Base-by-base conservation (phyloP, 2,329 filamentous ascomycete genomes). In the Teratosphaeria viscida region DNA sequence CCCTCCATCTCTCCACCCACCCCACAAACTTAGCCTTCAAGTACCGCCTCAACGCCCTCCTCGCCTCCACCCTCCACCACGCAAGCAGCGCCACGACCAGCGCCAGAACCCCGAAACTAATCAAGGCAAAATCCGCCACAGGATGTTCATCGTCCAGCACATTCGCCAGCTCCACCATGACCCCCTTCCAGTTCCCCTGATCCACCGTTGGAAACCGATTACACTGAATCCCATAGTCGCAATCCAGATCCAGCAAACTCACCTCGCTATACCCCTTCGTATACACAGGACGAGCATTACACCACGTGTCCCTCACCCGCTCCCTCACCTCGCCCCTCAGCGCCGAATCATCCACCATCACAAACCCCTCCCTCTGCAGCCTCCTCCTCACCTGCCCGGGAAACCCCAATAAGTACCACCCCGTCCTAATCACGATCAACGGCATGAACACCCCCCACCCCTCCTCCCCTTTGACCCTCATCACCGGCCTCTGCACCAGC, bases 281-380 rank as follows among this genome's bases (percentile, higher is more conserved):
- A 11, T 12, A 39, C 2, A 77, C 77, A 6, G 5, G 5, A 6
- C 16, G 37, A 3, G 37, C 37, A 39, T 39, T 39, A 16, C 37
- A 39, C 37, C 37, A 39, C 11, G 37, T 39, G 2, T 39, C 37
- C 5, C 11, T 39, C 37, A 39, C 37, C 37, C 16, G 5, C 37
- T 39, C 11, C 37, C 16, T 39, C 11, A 39, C 16, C 11, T 39
- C 16, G 6, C 16, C 16, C 11, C 16, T 3, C 37, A 12, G 37
- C 37, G 16, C 11, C 6, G 11, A 12, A 6, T 6, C 37, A 6
- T 39, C 37, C 11, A 39, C 16, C 3, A 39, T 12, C 37, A 39
- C 11, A 11, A 39, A 39, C 11, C 37, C 37, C 16, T 39, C 37
- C 16, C 37, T 6, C 37, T 39, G 6, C 37, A 39, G 16, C 37